Base-by-base conservation (phyloP, 31 red algal genomes). In the Bonnemaisonia californica region DNA sequence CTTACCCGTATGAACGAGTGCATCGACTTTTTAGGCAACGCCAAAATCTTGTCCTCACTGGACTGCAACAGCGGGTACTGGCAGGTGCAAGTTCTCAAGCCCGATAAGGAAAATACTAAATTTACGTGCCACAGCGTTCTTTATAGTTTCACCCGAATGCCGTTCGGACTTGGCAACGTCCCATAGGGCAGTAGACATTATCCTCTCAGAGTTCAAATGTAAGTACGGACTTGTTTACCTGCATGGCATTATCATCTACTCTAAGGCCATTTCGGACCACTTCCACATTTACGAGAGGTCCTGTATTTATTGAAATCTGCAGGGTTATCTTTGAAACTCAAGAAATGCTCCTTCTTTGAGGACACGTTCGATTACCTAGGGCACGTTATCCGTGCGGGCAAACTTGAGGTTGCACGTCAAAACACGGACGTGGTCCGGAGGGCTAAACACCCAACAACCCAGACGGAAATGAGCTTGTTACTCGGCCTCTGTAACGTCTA, bases 311-410 rank as follows among this genome's bases (percentile, higher is more conserved):
- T 83, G 12, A 62, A 47, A 24, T 1, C 8, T 4, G 41, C 79
- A 22, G 63, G 37, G 2, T 62, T 83, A 1, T 56, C 63, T n/a
- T 31, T 83, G 22, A 66, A 83, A 47, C 34, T 83, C 12, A 41
- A n/a, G 1, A 83, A 83, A 19, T 83, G 79, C 64, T 12, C 41
- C 22, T 83, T 83, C 18, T 71, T 54, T 18, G n/a, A 71, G 29
- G 26, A 45, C 3, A 19, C 41, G 38, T 39, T 83, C 1, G 64
- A 83, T 21, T 83, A 83, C 23, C 35, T 83, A n/a, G 40, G 64
- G 1, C 64, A 72, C 34, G 1, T 48, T 0, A 71, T 83, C 1
- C 21, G 64, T 5, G 35, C 79, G 1, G 64, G 79, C 36, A 0
- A 26, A 26, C 65, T 83, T 5, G 8, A 83, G 26, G 40, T 83